Base-by-base conservation (phyloP, 371 early-diverging fungal species). In the Syncephalastrum contaminatum region DNA sequence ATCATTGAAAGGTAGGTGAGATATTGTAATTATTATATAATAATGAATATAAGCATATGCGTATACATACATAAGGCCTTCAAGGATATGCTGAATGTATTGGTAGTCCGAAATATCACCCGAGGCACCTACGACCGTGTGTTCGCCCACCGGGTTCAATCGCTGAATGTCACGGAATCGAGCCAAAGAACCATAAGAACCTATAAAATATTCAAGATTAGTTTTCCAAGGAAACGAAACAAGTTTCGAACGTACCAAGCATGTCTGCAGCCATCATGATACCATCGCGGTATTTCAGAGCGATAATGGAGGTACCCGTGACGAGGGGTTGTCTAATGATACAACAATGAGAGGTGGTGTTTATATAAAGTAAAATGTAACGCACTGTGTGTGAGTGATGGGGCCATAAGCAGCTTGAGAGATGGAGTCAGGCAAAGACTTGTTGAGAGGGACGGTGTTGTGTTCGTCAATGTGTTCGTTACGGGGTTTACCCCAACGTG, bases 261-360 rank as follows among this genome's bases (percentile, higher is more conserved):
- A 89, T 92, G 72, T 99, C 99, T 13, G 98, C 93, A 12, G 97
- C 95, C 81, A 98, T 86, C 90, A 99, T 96, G 50, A 99, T 83
- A 57, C 99, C 99, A 63, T 96, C 96, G 72, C 93, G 97, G 84
- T 91, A 99, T 73, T 92, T 92, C 72, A 99, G 77, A 43, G 90
- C 99, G 46, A 98, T 69, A 41, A 97, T 91, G 25, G 98, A 97
- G n/a, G 96, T 95, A 67, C 98, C 98, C 15, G 96, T 97, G 4
- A 98, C 94, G 51, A 95, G 82, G 36, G 99, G 99, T 59, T 79
- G 76, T 67, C 92, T 90, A 20, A 15, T 25, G 12, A 21, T 13
- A 40, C 20, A 42, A 12, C n/a, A 43, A 25, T 18, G 49, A 42
- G 1, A 42, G 18, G 10, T n/a, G 25, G 14, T 13, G 16, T 41